Base-by-base conservation (phyloP, 2,329 filamentous ascomycete genomes). In the Cladosporium cucumerinum region DNA sequence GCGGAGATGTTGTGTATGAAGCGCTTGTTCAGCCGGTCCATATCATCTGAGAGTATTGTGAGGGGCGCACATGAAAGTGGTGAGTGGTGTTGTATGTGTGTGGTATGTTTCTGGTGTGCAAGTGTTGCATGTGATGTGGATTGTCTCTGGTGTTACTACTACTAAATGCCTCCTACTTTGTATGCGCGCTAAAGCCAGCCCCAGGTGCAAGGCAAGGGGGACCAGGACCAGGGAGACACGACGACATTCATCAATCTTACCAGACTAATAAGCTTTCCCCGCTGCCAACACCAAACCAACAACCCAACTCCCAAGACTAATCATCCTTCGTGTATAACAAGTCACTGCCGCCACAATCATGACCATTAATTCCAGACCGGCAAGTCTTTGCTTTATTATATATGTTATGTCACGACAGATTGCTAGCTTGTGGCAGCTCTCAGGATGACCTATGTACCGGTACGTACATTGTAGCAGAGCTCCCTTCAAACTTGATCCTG, bases 391-490 rank as follows among this genome's bases (percentile, higher is more conserved):
- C n/a, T n/a, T n/a, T n/a, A n/a, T n/a, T n/a, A 46, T 46, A 46
- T 18, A n/a, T 23, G 3, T 21, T n/a, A n/a, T n/a, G n/a, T n/a
- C n/a, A n/a, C n/a, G n/a, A 32, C 10, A 32, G 30, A 32, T 32
- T 8, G 23, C 51, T 62, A 25, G 39, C 23, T 21, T 6, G 2
- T 12, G 5, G 25, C 23, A 63, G 61, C 48, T 12, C 51, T 63
- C n/a, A 63, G 65, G 2, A 36, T 78, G 58, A 79, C 79, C 69
- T 80, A 78, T 70, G 70, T 75, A 43, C 72, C 74, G n/a, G n/a
- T n/a, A n/a, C n/a, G 10, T 79, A 78, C 66, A 70, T 72, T 21
- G 61, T 71, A 32, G 73, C 76, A 30, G 77, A 79, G 30, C 72
- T 77, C 1, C 74, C 78, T 30, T 75, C 72, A 30, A 79, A 79